Percentiles rank a stretch among this genome's conserved stretches.
phyloP scores from a whole-genome alignment of 441 rosid species.

The Syzygium malaccense region DNA sequence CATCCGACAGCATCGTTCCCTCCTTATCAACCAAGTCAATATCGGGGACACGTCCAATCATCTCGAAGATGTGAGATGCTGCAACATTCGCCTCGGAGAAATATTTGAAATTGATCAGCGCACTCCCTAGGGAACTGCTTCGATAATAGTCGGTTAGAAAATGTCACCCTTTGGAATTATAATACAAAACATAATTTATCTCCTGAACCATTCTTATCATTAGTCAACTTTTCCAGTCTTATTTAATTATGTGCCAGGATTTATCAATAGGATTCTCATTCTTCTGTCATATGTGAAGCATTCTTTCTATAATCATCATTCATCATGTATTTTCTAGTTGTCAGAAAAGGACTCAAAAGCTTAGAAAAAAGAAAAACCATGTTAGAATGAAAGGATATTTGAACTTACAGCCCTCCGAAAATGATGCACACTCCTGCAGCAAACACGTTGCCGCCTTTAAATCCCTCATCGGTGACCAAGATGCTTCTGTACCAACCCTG shows the following conservation, averaged over 20 bases:
- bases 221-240: neutral
- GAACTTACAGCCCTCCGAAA: constrained; percentile 7
- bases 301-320: neutral
- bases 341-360: neutral
- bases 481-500: constrained; percentile 18
- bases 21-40: constrained; percentile 5
- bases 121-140: constrained; percentile 9
- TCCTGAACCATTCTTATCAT: neutral
- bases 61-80: constrained; percentile 8
- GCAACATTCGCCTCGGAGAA: constrained; percentile 11
- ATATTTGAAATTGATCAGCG: constrained; percentile 9
- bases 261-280: neutral
- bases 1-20: constrained; percentile 5
- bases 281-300: neutral
- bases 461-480: constrained; percentile 8
- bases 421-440: constrained; percentile 3
- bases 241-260: neutral
- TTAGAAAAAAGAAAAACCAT: neutral
- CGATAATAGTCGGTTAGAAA: neutral
- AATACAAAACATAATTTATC: neutral
- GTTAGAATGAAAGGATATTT: neutral
- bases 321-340: neutral
- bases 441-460: constrained; percentile 7
- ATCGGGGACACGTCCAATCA: constrained; percentile 7
- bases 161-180: neutral